These are phyloP conservation scores for Borovskyia barvae DNA, from an alignment of 208 protist genomes.

Conservation along the genomic window DNA sequence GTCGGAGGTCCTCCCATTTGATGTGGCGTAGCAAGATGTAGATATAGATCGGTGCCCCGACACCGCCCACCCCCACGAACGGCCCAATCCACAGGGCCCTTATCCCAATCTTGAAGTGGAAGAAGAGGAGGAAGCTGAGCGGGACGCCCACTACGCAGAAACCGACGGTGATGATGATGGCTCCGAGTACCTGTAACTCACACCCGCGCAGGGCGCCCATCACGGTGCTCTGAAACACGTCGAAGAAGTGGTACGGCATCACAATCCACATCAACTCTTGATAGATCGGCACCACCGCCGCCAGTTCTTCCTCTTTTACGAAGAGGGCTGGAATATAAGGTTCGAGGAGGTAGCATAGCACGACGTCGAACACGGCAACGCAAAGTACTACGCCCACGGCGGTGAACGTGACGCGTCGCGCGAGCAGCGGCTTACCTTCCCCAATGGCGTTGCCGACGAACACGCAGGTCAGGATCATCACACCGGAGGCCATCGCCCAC, in stretches of 20 bases:
- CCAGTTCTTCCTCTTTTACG: constrained; percentile 43
- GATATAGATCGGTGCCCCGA: constrained; percentile 58
- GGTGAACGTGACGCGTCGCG: constrained; percentile 57
- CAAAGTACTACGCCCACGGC: constrained; percentile 49
- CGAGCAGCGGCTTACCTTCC: constrained; percentile 61
- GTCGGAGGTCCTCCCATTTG: constrained; percentile 67
- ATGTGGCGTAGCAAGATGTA: constrained; percentile 72
- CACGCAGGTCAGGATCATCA: constrained; percentile 71
- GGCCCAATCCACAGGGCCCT: constrained; percentile 76
- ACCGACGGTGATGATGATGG: constrained; percentile 53
- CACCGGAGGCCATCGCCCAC: constrained; percentile 69
- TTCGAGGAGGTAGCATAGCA: constrained; percentile 42
- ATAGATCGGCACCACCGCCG: constrained; percentile 46
- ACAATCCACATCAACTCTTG: constrained; percentile 59
- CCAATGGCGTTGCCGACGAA: constrained; percentile 85
- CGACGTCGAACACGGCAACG: constrained; percentile 43
- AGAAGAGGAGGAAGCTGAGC: constrained; percentile 73
- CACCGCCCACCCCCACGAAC: constrained; percentile 39
- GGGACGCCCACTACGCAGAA: constrained; percentile 70
- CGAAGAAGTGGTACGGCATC: constrained; percentile 80
- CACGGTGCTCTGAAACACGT: constrained; percentile 78
- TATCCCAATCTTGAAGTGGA: constrained; percentile 70
- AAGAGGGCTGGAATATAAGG: constrained; percentile 65
- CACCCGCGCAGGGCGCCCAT: constrained; percentile 80
- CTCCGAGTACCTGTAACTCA: constrained; percentile 66